Base-by-base conservation (phyloP, 805 yeast species). In the Wickerhamomyces mucosus region DNA sequence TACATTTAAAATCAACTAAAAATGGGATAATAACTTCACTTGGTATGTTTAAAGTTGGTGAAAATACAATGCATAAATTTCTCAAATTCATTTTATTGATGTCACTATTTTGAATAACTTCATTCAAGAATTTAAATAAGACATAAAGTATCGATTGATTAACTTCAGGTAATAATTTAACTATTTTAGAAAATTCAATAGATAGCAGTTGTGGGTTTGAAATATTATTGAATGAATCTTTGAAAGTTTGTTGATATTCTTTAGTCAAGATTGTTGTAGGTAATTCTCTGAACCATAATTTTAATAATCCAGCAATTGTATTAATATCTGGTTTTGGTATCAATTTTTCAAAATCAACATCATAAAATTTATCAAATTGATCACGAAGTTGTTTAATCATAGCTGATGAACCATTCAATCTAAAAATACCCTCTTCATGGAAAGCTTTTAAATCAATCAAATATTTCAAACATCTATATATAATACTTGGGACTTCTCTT, bases 351-450 rank as follows among this genome's bases (percentile, higher is more conserved):
- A 88, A 61, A 47, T 83, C 85, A 27, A 82, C 61, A 51, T 88
- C 96, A 35, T 69, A 68, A 5, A 68, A 63, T 10, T 52, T 62
- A 50, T 86, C 83, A 59, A 81, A 89, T 28, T 59, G 63, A 28
- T 72, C 82, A 45, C 78, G 82, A 36, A 83, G 64, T 25, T 64
- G 70, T 40, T 77, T 72, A 24, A 83, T 84, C 32, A 78, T 67
- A 2, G 85, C 69, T 34, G 86, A 80, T 22, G 94, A 83, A 4
- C 97, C 97, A 55, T 88, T 83, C 35, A 86, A 61, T 39, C 98
- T 66, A 61, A 92, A 92, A 3, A 89, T 72, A 9, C 98, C 98
- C 48, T 86, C 95, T 53, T 84, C 92, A 39, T 70, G 70, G n/a
- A 78, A 62, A 0, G 94, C 95, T 15, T 78, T 74, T 17, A 76